Conservation (phyloP, 2,329 filamentous ascomycete genomes). For the Aspergillus sojae region DNA sequence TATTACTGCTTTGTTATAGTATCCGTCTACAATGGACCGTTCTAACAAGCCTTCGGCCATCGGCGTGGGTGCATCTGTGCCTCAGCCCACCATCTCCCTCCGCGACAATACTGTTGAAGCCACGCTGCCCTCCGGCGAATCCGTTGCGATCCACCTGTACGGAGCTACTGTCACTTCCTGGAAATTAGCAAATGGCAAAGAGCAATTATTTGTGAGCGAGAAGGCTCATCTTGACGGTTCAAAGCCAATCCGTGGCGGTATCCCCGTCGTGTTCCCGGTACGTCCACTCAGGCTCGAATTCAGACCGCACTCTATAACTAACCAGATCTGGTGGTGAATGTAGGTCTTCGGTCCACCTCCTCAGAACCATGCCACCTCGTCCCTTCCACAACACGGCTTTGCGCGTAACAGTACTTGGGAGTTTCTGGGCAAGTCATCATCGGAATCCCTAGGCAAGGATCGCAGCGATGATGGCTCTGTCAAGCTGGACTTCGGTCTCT, state of each 20-base stretch:
- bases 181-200: conserved; percentile 77
- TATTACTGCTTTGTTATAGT: background rate
- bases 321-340: background rate
- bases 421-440: conserved; percentile 79
- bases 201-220: conserved; percentile 86
- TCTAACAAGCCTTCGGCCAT: conserved; percentile 80
- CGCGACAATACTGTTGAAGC: conserved; percentile 76
- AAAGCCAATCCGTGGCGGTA: conserved; percentile 87
- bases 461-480: conserved; percentile 65
- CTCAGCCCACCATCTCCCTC: conserved; percentile 77
- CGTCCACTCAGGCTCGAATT: conserved; percentile 33
- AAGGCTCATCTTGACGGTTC: conserved; percentile 79
- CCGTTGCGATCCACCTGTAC: conserved; percentile 80
- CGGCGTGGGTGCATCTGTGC: conserved; percentile 70
- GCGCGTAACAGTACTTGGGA: conserved; percentile 90
- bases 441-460: conserved; percentile 57
- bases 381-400: conserved; percentile 91
- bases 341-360: conserved; percentile 82
- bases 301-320: background rate
- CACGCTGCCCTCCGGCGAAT: conserved; percentile 81
- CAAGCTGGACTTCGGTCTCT: conserved; percentile 95
- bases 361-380: conserved; percentile 72
- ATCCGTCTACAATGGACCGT: conserved; percentile 64
- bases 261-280: conserved; percentile 92
- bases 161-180: conserved; percentile 92